Conservation (phyloP, 2,329 filamentous ascomycete species). For the Diaporthe velutina region DNA sequence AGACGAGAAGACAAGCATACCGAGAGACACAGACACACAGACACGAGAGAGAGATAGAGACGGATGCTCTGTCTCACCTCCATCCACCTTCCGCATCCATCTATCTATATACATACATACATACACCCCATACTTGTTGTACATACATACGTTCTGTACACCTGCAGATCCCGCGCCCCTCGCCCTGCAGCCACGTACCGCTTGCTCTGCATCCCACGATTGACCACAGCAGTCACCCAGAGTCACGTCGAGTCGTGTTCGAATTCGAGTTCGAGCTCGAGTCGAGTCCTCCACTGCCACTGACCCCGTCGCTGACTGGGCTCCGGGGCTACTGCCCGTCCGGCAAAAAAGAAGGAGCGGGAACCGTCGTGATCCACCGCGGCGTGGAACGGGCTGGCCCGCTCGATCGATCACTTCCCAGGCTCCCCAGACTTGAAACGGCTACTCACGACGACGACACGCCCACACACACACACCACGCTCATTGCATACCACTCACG, state of each 20-base stretch:
- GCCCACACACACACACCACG: neutral
- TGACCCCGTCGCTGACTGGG: neutral
- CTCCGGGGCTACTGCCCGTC: neutral
- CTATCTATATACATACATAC: neutral
- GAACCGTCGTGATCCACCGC: conserved; percentile 13
- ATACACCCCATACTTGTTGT: neutral
- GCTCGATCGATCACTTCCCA: neutral
- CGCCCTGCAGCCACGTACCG: neutral
- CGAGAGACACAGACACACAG: neutral
- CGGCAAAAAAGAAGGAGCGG: conserved; percentile 8
- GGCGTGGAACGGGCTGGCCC: conserved; percentile 29
- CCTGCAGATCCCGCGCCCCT: conserved; percentile 5
- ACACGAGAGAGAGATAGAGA: neutral
- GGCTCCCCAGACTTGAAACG: no score
- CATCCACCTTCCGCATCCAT: conserved; percentile 2
- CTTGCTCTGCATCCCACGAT: neutral
- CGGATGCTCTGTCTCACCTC: neutral
- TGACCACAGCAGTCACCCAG: no score
- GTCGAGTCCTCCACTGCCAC: neutral
- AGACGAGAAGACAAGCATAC: neutral
- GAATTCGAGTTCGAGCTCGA: no score
- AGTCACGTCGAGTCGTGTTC: neutral
- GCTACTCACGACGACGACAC: conserved; percentile 18
- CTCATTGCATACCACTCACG: neutral
- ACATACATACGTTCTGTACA: neutral